Percentiles rank a stretch among this genome's conserved stretches.
phyloP scores from a whole-genome alignment of 352 stramenopile species.

The Globisporangium carolinianum region DNA sequence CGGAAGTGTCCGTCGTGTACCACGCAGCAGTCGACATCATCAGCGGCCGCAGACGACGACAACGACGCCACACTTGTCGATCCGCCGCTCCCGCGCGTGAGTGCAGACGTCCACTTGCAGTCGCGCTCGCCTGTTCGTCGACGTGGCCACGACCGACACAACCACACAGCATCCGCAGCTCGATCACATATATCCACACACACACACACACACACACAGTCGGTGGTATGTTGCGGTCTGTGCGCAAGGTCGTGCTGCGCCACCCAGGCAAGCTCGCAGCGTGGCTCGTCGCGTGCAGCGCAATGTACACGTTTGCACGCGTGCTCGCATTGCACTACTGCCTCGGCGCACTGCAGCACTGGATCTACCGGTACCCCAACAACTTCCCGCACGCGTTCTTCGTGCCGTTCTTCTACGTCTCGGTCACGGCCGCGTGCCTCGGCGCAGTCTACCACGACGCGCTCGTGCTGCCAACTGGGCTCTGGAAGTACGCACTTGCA shows the following conservation, averaged over 20 bases:
- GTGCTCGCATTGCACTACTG: slow-evolving; percentile 53
- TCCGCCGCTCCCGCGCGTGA: too few relatives aligned
- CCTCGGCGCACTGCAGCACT: slow-evolving; percentile 38
- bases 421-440: slow-evolving; percentile 23
- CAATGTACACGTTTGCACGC: slow-evolving; percentile 63
- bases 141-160: too few relatives aligned
- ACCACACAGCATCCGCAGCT: too few relatives aligned
- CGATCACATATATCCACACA: too few relatives aligned
- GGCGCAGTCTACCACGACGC: slow-evolving; percentile 41
- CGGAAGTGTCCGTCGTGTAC: too few relatives aligned
- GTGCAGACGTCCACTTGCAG: too few relatives aligned
- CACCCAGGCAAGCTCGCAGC: slow-evolving; percentile 47
- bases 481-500: slow-evolving; percentile 62
- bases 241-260: slow-evolving; percentile 57
- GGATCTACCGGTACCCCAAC: slow-evolving; percentile 41
- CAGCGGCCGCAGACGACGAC: too few relatives aligned
- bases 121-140: too few relatives aligned
- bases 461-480: slow-evolving; percentile 17
- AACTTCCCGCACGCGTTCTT: slow-evolving; percentile 53
- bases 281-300: slow-evolving; percentile 39
- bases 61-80: too few relatives aligned
- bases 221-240: slow-evolving; percentile 11
- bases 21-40: too few relatives aligned
- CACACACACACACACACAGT: not conserved
- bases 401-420: slow-evolving; percentile 47